Evolutionary conservation across 148 eudicot genomes (phyloP), one percentile per base, ranked within the genome.

Genomic region (Vaccinium vitisidaea): DNA sequence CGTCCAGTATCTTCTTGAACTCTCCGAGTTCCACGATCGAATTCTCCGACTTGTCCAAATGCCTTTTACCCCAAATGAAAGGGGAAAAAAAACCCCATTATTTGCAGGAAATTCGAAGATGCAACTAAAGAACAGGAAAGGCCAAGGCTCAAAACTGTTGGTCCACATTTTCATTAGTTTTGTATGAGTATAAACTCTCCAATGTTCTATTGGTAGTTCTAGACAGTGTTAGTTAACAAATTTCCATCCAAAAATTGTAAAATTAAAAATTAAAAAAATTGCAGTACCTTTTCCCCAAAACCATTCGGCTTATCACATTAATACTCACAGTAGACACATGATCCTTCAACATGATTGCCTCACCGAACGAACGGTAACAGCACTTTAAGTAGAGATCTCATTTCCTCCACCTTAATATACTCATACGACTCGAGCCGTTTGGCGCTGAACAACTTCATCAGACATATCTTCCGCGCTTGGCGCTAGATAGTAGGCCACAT

Each of bases 281-380:
- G 30, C 30, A 27, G 30, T 95, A 94, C 87, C 91, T 88, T 71
- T 93, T 92, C 75, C 98, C 98, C 73, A 95, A 53, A 8, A 94
- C 99, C 98, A 97, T 97, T 52, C 98, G 86, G 84, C 98, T 92
- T 1, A 97, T 95, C 84, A 97, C 98, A 79, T 94, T 97, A 54
- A 97, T 61, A 82, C 96, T 97, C 54, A 97, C 83, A 0, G 86
- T 94, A 6, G 98, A 84, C 1, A 97, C 80, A 27, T 89, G 82
- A 80, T 94, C 93, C 79, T 97, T 97, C 78, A 97, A 65, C 39
- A 82, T 4, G 27, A 90, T 43, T 4, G 88, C 80, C 75, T 85
- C 55, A 0, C 87, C 91, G 0, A 83, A 67, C 3, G 77, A 61
- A 1, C 74, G 59, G 56, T 75, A 85, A 85, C 10, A 95, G 53